Conservation (phyloP, 1,284 basidiomycete genomes). For the Jaminaea rosea region DNA sequence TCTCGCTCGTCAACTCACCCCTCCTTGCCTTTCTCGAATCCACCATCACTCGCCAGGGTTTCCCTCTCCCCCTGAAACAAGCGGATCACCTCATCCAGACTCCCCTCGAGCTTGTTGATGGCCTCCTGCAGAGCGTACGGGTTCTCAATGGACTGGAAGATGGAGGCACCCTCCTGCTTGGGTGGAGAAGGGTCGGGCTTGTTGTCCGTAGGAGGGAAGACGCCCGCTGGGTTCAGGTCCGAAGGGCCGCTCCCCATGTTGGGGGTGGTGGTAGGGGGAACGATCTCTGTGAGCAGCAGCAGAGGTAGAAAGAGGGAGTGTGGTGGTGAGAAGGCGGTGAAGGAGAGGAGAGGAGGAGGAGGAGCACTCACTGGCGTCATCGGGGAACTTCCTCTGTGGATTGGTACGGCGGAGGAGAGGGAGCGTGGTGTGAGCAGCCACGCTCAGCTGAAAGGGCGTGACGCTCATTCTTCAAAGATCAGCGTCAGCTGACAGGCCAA, state of each 20-base stretch:
- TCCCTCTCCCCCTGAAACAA: constrained; percentile 33
- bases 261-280: not conserved
- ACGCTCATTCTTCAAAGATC: no score
- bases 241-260: not conserved
- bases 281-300: not conserved
- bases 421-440: no score
- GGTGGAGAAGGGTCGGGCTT: constrained; percentile 8
- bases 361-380: no score
- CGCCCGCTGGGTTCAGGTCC: not conserved
- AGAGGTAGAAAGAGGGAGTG: not conserved
- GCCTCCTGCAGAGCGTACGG: constrained; percentile 32
- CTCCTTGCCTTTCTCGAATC: constrained; percentile 31
- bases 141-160: constrained; percentile 32
- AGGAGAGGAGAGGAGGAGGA: no score
- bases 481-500: no score
- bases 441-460: no score
- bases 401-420: no score
- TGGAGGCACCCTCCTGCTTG: constrained; percentile 16
- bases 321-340: no score
- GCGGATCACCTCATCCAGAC: constrained; percentile 29
- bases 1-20: constrained; percentile 14
- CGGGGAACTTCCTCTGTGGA: no score
- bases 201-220: not conserved
- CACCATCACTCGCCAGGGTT: constrained; percentile 25
- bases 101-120: constrained; percentile 23